These are phyloP conservation scores for Babesia gibsoni DNA, from an alignment of 169 alveolate species.

Conservation along the genomic window DNA sequence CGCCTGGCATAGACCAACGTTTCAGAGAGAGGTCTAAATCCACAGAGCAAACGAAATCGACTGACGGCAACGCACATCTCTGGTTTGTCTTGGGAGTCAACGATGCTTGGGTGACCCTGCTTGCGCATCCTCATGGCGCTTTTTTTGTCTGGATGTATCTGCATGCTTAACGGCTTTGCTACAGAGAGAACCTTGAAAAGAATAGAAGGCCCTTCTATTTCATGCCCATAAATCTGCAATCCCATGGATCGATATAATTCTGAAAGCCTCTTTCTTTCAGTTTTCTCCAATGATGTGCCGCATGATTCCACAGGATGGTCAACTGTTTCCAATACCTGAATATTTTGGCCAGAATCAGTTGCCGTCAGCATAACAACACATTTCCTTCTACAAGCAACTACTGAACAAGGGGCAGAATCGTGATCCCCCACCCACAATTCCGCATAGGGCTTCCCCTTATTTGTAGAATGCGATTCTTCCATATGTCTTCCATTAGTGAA, in stretches of 20 bases:
- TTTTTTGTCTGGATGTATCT: slow-evolving; percentile 71
- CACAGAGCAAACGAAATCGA: slow-evolving; percentile 34
- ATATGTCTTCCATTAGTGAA: background rate
- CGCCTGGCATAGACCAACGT: slow-evolving; percentile 14
- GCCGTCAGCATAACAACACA: too few relatives aligned
- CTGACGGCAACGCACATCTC: slow-evolving; percentile 62
- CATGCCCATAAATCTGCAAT: background rate
- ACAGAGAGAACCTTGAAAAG: slow-evolving; percentile 70
- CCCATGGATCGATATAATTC: background rate
- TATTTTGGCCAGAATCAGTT: too few relatives aligned
- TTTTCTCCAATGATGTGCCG: too few relatives aligned
- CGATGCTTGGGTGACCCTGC: slow-evolving; percentile 36
- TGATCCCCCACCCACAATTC: slow-evolving; percentile 77
- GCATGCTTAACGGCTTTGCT: slow-evolving; percentile 71
- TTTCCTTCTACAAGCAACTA: slow-evolving; percentile 18
- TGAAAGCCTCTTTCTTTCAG: background rate
- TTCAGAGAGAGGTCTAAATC: slow-evolving; percentile 20
- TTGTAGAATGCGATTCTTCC: background rate
- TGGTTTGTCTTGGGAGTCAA: slow-evolving; percentile 48
- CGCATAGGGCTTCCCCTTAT: slow-evolving; percentile 44
- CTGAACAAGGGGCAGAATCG: slow-evolving; percentile 63
- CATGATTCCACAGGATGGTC: too few relatives aligned
- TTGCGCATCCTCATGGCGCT: slow-evolving; percentile 24
- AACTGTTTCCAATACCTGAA: too few relatives aligned
- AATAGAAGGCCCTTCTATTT: slow-evolving; percentile 6